Conservation (phyloP, 768 basidiomycete species). For the Termitomyces sp. region DNA sequence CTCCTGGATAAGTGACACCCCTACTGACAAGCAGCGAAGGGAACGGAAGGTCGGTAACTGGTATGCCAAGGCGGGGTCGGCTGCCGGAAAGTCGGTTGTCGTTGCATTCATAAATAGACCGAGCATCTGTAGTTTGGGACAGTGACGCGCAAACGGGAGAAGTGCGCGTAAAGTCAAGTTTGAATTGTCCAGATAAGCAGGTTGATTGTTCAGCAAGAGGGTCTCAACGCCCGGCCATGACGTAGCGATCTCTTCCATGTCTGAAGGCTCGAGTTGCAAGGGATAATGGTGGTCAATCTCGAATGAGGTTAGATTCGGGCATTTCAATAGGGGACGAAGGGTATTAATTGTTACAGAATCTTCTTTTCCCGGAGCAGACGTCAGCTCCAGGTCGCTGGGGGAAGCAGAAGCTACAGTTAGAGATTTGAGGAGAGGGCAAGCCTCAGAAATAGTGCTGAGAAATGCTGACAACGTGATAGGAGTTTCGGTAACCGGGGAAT, state of each 20-base stretch:
- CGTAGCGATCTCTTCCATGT: slow-evolving; percentile 38
- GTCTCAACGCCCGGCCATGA: slow-evolving; percentile 39
- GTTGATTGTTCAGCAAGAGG: slow-evolving; percentile 46
- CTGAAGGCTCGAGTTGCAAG: slow-evolving; percentile 29
- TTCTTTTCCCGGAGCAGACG: slow-evolving; percentile 11
- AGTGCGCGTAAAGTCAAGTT: slow-evolving; percentile 32
- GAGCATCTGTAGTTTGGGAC: slow-evolving; percentile 32
- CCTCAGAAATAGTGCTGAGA: slow-evolving; percentile 35
- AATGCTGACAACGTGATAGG: slow-evolving; percentile 37
- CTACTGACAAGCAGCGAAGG: too few relatives aligned
- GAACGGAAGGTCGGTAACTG: too few relatives aligned
- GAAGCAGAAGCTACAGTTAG: slow-evolving; percentile 36
- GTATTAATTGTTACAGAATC: slow-evolving; percentile 24
- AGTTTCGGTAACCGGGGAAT: slow-evolving; percentile 37
- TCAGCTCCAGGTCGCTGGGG: slow-evolving; percentile 7
- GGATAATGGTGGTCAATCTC: slow-evolving; percentile 35
- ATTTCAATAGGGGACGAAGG: slow-evolving; percentile 29
- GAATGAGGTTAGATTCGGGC: slow-evolving; percentile 26
- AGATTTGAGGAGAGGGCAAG: slow-evolving; percentile 39
- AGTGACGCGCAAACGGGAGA: slow-evolving; percentile 33
- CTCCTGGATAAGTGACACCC: too few relatives aligned
- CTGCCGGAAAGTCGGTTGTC: slow-evolving; percentile 15
- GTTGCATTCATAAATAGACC: slow-evolving; percentile 36
- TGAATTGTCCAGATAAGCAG: slow-evolving; percentile 23
- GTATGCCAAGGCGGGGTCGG: too few relatives aligned